Base-by-base conservation (phyloP, 257 asterid species). In the Solanum ahanhuiri region DNA sequence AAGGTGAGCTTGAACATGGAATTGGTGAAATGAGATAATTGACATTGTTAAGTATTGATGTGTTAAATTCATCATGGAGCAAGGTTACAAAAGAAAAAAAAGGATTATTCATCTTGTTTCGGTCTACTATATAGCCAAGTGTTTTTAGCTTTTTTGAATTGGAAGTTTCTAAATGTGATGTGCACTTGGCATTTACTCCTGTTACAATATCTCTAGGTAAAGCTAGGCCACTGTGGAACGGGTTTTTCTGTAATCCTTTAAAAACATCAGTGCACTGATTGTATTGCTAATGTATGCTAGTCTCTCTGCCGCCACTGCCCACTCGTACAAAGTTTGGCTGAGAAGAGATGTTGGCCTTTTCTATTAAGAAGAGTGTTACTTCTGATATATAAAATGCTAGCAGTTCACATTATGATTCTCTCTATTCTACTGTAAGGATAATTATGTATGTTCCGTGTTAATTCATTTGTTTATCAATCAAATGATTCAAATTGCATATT, bases 401-500 rank as follows among this genome's bases (percentile, higher is more conserved):
- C 2, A 73, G 12, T 73, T 37, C 25, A 35, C 82, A 18, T 73
- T n/a, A 73, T 37, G 54, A 73, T 73, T 73, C 57, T 22, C 33
- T 35, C 11, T 37, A 35, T 75, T 75, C 82, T 75, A 12, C 77
- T 69, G 23, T 69, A 69, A 30, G 77, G 23, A 69, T 31, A 31
- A 31, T 69, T 7, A 31, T 7, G 23, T 69, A 14, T 7, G 77
- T 30, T 69, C 41, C 20, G 23, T 31, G n/a, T 31, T 67, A 69
- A 69, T 30, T 69, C 39, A 57, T 31, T 75, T 69, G 57, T 4
- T 30, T 73, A 23, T 37, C 76, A 12, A n/a, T 84, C 76, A 81
- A 77, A 11, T 69, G 73, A 10, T 31, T 81, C 88, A 84, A 89
- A 92, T 91, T 39, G 82, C 89, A 88, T 34, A 67, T 64, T 64